A percentile compares a stretch with the other conserved stretches of the same genome.
phyloP scores from a whole-genome alignment of 1,139 yeast genomes.

The Fermentozyma sake region DNA sequence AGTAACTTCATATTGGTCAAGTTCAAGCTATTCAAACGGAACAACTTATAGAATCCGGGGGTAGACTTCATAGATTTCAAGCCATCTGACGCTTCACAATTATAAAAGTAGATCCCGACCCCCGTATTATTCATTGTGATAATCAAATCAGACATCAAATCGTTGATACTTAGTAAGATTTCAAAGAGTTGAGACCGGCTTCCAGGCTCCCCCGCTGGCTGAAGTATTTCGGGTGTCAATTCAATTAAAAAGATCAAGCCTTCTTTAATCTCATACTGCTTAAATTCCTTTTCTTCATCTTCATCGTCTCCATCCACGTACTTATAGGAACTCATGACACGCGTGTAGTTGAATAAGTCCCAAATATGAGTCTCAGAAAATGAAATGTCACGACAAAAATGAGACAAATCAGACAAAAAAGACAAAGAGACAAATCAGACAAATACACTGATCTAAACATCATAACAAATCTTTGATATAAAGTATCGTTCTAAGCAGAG shows the following conservation, averaged over 20 bases:
- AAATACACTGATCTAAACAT: too few relatives aligned
- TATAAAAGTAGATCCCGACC: constrained; percentile 60
- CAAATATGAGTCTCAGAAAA: too few relatives aligned
- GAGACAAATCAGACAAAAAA: too few relatives aligned
- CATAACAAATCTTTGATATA: too few relatives aligned
- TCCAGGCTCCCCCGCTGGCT: constrained; percentile 28
- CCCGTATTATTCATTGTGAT: constrained; percentile 62
- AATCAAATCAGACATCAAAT: constrained; percentile 53
- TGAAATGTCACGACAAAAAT: too few relatives aligned
- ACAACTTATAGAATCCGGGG: constrained; percentile 26
- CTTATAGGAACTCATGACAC: constrained; percentile 1
- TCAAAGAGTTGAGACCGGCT: constrained; percentile 44
- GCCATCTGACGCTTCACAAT: constrained; percentile 27
- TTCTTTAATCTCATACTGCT: constrained; percentile 53
- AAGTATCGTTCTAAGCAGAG: too few relatives aligned
- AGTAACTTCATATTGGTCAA: constrained; percentile 37
- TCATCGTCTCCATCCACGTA: too few relatives aligned
- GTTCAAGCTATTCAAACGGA: constrained; percentile 33
- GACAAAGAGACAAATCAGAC: too few relatives aligned
- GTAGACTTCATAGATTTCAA: constrained; percentile 23
- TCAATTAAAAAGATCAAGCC: constrained; percentile 63
- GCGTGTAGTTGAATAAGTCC: neutral
- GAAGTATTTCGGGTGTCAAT: constrained; percentile 46
- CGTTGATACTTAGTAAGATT: constrained; percentile 50
- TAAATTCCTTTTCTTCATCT: constrained; percentile 9